phyloP scores from a whole-genome alignment of 192 early-diverging fungal species.

The Spizellomyces punctatus region DNA sequence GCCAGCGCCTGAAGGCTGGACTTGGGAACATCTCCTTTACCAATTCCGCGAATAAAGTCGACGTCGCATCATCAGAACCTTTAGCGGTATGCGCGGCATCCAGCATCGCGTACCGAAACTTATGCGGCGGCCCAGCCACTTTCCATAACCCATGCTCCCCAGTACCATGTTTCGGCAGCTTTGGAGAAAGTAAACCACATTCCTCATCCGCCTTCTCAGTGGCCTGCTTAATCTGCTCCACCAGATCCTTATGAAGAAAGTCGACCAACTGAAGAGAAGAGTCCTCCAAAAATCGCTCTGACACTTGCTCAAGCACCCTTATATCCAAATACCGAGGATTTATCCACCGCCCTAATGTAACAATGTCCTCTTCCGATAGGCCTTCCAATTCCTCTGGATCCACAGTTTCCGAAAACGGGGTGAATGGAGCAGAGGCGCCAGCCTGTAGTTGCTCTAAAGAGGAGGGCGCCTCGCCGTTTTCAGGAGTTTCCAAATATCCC shows the following conservation, averaged over 20 bases:
- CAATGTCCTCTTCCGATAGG: conserved; percentile 53
- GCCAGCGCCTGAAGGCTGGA: conserved; percentile 63
- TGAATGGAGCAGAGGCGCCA: conserved; percentile 22
- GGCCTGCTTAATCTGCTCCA: conserved; percentile 37
- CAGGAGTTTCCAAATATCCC: conserved; percentile 58
- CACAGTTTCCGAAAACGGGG: conserved; percentile 21
- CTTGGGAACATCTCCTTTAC: conserved; percentile 52
- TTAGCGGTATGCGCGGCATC: conserved; percentile 14
- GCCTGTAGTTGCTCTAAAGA: conserved; percentile 57
- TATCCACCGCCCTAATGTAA: conserved; percentile 52
- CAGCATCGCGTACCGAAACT: conserved; percentile 64
- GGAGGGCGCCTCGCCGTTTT: conserved; percentile 49
- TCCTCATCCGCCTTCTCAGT: conserved; percentile 47
- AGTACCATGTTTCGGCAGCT: conserved; percentile 55
- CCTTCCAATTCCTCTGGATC: conserved; percentile 8
- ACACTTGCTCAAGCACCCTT: conserved; percentile 51
- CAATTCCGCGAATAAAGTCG: conserved; percentile 41
- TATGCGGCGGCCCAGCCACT: conserved; percentile 64
- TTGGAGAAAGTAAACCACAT: conserved; percentile 42
- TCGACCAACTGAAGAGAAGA: conserved; percentile 65
- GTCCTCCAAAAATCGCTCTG: conserved; percentile 67
- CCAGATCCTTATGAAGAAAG: conserved; percentile 57
- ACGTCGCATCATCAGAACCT: neutral
- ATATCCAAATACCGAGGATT: conserved; percentile 68
- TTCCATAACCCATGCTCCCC: conserved; percentile 61